A percentile compares a stretch with the other conserved stretches of the same genome.
These are phyloP conservation scores for Crithidia expoeki DNA, from an alignment of 208 protist species.

Conservation along the genomic window DNA sequence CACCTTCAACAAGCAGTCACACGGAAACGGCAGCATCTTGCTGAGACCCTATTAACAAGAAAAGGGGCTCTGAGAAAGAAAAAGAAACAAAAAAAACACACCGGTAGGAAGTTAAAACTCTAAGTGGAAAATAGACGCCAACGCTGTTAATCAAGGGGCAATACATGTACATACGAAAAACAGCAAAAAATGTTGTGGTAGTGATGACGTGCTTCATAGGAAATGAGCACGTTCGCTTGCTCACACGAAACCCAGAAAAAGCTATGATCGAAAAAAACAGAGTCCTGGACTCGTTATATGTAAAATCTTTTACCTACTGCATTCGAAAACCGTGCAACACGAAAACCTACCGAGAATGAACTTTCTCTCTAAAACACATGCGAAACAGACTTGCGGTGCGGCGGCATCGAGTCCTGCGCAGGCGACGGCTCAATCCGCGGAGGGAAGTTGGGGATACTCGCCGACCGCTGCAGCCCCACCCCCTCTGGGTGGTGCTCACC, in stretches of 20 bases:
- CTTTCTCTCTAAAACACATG: slow-evolving; percentile 45
- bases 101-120: too few species aligned
- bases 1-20: too few species aligned
- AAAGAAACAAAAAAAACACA: not conserved
- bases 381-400: slow-evolving; percentile 69
- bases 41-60: too few species aligned
- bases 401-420: slow-evolving; percentile 72
- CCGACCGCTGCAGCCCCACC: slow-evolving; percentile 74
- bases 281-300: too few species aligned
- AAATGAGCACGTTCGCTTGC: not conserved
- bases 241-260: too few species aligned
- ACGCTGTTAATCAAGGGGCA: not conserved
- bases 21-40: too few species aligned
- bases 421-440: slow-evolving; percentile 75
- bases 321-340: too few species aligned
- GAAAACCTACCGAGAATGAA: too few species aligned
- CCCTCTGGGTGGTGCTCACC: slow-evolving; percentile 63
- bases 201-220: not conserved
- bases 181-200: not conserved
- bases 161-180: not conserved
- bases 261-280: too few species aligned
- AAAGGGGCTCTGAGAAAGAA: not conserved
- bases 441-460: slow-evolving; percentile 54
- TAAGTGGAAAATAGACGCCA: not conserved
- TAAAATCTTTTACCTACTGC: too few species aligned